Percentiles rank a stretch among this genome's conserved stretches.
phyloP scores from a whole-genome alignment of 805 yeast species.

The Debaryomyces hansenii region DNA sequence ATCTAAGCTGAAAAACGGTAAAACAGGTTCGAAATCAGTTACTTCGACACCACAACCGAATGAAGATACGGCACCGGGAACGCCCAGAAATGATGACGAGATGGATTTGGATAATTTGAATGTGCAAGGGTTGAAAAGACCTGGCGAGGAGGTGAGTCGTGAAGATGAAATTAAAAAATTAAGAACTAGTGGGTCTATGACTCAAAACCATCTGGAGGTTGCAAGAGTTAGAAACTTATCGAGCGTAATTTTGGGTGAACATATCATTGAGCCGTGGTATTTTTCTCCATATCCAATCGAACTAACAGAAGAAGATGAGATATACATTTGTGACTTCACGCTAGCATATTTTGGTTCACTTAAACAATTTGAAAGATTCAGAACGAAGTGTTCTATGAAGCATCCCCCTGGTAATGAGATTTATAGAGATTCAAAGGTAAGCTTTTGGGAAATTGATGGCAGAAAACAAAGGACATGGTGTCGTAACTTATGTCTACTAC shows the following conservation, averaged over 20 bases:
- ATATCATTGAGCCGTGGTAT: slow-evolving; percentile 97
- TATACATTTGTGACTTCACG: slow-evolving; percentile 90
- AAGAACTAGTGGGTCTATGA: slow-evolving; percentile 96
- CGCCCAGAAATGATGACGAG: slow-evolving; percentile 52
- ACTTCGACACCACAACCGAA: slow-evolving; percentile 26
- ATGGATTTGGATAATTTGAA: slow-evolving; percentile 83
- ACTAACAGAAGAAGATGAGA: slow-evolving; percentile 84
- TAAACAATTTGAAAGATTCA: slow-evolving; percentile 89
- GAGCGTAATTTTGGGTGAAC: slow-evolving; percentile 80
- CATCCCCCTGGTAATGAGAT: slow-evolving; percentile 99
- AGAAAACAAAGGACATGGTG: slow-evolving; percentile 97
- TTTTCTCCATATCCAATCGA: slow-evolving; percentile 97
- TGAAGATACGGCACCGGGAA: slow-evolving; percentile 27
- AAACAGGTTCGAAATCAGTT: slow-evolving; percentile 7
- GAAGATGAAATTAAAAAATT: slow-evolving; percentile 92
- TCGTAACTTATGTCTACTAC: slow-evolving; percentile 86
- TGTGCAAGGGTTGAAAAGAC: slow-evolving; percentile 74
- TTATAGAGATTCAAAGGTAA: slow-evolving; percentile 86
- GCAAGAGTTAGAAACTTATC: slow-evolving; percentile 86
- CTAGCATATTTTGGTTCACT: slow-evolving; percentile 83
- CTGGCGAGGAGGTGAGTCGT: slow-evolving; percentile 71
- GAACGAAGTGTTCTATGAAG: slow-evolving; percentile 80
- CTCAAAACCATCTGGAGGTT: slow-evolving; percentile 81
- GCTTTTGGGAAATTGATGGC: slow-evolving; percentile 97
- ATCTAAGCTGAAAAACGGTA: slow-evolving; percentile 16